Evolutionary conservation across 192 early-diverging fungal genomes (phyloP), one percentile per base, ranked within the genome.

Genomic region (Coemansia sp.): DNA sequence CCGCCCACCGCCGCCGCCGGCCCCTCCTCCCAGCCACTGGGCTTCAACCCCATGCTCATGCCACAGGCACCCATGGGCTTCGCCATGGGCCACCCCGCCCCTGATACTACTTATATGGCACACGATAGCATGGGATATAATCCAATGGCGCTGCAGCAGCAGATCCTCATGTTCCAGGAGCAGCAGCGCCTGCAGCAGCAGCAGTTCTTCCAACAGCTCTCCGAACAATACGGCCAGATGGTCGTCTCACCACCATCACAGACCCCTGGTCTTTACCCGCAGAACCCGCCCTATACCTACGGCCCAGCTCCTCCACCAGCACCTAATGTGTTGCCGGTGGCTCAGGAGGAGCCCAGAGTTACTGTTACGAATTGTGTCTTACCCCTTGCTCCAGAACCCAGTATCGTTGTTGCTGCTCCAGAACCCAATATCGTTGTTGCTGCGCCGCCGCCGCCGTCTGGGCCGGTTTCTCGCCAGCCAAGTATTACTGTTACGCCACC

Each of bases 151-250:
- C 59, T 81, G 34, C 74, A 81, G 62, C 63, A 72, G 54, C 79
- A 81, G 40, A 73, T 81, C 1, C 67, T 63, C 11, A 33, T 67
- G 62, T 81, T 81, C 62, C 79, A 81, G 70, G 74, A 75, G 68
- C 79, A 81, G 66, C 79, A 81, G 68, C 69, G 74, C 1, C 61
- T 64, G 54, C 74, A 75, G 56, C 79, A 81, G 68, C 65, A 81
- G 42, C 69, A 69, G 74, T 81, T 81, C 40, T 70, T 75, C 34
- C 54, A 57, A 31, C 79, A 81, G 48, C 62, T 81, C 7, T 57
- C 59, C 21, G 66, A 71, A 64, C 73, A 81, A 56, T 81, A 81
- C 33, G 63, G 70, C 3, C 66, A 62, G 29, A 68, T 80, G 69
- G 34, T 64, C 40, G 39, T 56, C 8, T 56, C 53, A 2, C 53